Percentiles rank a stretch among this genome's conserved stretches.
Conservation (phyloP, 2,329 filamentous ascomycete species). For the Magnaporthales sp. region DNA sequence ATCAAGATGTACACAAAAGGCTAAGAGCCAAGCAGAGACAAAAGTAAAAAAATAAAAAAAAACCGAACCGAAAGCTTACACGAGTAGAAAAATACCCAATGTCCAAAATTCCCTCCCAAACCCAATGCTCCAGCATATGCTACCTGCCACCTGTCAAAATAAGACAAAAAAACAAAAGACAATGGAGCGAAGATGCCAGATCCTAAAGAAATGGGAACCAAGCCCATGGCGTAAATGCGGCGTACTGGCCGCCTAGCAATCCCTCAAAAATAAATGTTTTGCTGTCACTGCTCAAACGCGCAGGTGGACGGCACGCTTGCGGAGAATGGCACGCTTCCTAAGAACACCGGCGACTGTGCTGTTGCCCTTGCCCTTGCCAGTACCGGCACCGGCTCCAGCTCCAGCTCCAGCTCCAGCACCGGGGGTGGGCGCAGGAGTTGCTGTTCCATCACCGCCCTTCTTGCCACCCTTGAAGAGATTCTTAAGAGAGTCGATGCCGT, state of each 20-base stretch:
- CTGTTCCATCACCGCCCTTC: background rate
- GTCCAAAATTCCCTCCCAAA: background rate
- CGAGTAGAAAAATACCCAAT: background rate
- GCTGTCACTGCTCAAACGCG: background rate
- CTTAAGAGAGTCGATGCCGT: background rate
- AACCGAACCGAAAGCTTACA: too few species aligned
- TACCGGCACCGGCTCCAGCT: too few species aligned
- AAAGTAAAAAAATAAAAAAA: background rate
- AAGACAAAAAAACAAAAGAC: background rate
- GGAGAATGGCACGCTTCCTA: background rate
- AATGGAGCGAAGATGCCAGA: background rate
- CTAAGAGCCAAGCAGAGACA: background rate
- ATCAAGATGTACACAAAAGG: background rate
- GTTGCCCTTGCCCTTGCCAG: background rate
- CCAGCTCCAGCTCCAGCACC: background rate
- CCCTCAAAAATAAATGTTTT: background rate
- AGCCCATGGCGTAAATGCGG: background rate
- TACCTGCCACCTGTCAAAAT: background rate
- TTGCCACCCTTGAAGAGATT: background rate
- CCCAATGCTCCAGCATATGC: background rate
- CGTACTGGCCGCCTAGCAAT: background rate
- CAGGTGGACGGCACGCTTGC: background rate
- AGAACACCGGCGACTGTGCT: too few species aligned
- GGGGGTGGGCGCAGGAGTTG: background rate
- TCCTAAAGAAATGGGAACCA: background rate